Evolutionary conservation across 164 flowering plant genomes (phyloP), one percentile per base, ranked within the genome.

Genomic region (Vitis rotundifolia): DNA sequence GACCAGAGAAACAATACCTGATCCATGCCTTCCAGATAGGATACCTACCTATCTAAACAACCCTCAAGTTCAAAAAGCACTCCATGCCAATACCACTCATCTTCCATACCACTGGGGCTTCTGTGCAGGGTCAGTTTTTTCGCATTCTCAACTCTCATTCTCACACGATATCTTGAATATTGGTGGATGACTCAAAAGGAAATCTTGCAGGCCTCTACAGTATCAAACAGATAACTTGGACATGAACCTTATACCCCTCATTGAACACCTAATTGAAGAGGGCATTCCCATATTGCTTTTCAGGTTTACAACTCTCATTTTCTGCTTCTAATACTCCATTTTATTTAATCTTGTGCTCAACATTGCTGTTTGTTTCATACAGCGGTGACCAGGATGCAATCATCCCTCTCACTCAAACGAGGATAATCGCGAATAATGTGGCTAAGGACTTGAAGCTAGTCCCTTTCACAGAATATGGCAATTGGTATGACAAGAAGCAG

Each of bases 321-420:
- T 44, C 29, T 15, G 13, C 5, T 48, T 48, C 60, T 49, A 11
- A 9, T 5, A 14, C 51, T 44, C 12, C 26, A 37, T 37, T 37
- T 3, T 37, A 6, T 37, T 37, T 37, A 37, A 37, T 3, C 44
- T 37, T 37, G 44, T 37, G 44, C 7, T 37, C 44, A 37, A 37
- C 44, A 6, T 37, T 37, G 44, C 5, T 37, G 44, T 14, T 22
- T 58, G 13, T 50, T 47, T 68, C 11, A 61, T 47, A 49, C 63
- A 81, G 87, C 72, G 83, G 87, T 31, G 87, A 84, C 50, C 87
- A 84, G 69, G 85, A 81, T 66, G 57, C 83, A 14, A 78, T 70
- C 29, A 78, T 80, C 49, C 84, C 87, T 53, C 68, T 82, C 9
- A 82, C 87, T 49, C 82, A 81, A 63, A 78, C 86, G 11, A 82